These are phyloP conservation scores for Lactarius pseudohatsudake DNA, from an alignment of 768 basidiomycete genomes.

Conservation along the genomic window DNA sequence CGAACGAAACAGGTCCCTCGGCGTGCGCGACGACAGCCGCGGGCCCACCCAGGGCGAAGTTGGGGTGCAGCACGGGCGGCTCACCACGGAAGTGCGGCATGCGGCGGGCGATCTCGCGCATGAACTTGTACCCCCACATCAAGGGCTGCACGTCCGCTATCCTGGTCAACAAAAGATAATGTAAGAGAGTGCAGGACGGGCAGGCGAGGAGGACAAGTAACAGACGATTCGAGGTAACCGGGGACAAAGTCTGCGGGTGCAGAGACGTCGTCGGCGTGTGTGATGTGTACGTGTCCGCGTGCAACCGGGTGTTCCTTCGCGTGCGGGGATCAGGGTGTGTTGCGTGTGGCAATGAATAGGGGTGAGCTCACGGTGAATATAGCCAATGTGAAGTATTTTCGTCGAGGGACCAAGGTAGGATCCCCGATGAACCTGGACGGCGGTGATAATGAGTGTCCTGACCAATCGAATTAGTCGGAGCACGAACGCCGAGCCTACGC, in stretches of 20 bases:
- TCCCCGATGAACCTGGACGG: slow-evolving; percentile 25
- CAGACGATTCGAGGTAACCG: slow-evolving; percentile 43
- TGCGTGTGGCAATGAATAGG: too few species aligned
- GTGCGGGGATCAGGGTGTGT: neutral
- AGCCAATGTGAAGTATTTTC: slow-evolving; percentile 25
- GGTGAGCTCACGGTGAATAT: slow-evolving; percentile 15
- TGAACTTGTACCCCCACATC: slow-evolving; percentile 53
- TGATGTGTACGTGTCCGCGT: slow-evolving; percentile 30
- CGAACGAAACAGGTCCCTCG: slow-evolving; percentile 30
- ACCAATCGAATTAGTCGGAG: neutral
- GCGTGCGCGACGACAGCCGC: slow-evolving; percentile 28
- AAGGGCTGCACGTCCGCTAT: slow-evolving; percentile 35
- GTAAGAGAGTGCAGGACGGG: slow-evolving; percentile 29
- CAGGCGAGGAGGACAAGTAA: slow-evolving; percentile 44
- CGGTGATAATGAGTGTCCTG: neutral
- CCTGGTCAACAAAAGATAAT: slow-evolving; percentile 8
- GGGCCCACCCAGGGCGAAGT: slow-evolving; percentile 35
- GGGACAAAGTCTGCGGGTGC: slow-evolving; percentile 30
- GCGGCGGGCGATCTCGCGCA: slow-evolving; percentile 53
- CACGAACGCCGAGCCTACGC: slow-evolving; percentile 44
- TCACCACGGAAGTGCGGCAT: slow-evolving; percentile 44
- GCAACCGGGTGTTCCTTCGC: slow-evolving; percentile 25
- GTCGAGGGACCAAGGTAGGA: slow-evolving; percentile 11
- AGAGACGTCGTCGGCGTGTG: slow-evolving; percentile 22
- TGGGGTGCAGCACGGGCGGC: slow-evolving; percentile 32